Conservation (phyloP, 1,284 basidiomycete species). For the Kalmanozyma brasiliensis region DNA sequence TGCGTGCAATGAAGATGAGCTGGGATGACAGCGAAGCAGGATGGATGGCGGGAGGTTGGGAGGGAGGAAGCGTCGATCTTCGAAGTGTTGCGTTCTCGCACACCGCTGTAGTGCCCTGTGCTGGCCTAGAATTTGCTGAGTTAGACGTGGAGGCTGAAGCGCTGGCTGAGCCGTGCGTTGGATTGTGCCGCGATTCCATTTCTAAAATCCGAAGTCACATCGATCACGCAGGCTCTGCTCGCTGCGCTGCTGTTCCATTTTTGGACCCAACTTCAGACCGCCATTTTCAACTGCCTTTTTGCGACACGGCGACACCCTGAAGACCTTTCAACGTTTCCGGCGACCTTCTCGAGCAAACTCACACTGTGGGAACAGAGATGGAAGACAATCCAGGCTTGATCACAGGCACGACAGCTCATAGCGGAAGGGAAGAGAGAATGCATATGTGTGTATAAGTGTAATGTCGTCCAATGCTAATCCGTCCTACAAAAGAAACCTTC, state of each 20-base stretch:
- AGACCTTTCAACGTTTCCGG: no score
- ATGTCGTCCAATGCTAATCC: no score
- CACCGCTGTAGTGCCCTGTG: background rate
- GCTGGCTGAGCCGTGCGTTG: background rate
- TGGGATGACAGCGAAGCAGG: no score
- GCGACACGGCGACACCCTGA: background rate
- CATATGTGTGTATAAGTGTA: no score
- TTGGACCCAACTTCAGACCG: no score
- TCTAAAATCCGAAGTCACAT: constrained; percentile 19
- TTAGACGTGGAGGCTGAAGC: constrained; percentile 9
- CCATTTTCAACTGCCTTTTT: constrained; percentile 2
- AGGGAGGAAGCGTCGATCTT: background rate
- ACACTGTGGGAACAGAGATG: no score
- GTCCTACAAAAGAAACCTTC: background rate
- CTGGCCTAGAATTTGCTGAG: constrained; percentile 5
- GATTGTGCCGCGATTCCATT: background rate
- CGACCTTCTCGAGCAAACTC: no score
- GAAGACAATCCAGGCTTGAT: no score
- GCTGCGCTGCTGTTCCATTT: no score
- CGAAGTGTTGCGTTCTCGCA: background rate
- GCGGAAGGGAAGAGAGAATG: no score
- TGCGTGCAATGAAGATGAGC: background rate
- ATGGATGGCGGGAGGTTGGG: background rate
- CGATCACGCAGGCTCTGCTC: constrained; percentile 9
- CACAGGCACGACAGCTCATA: no score